phyloP scores from a whole-genome alignment of 2,329 filamentous ascomycete genomes.

The Ceratocystis cubensis region DNA sequence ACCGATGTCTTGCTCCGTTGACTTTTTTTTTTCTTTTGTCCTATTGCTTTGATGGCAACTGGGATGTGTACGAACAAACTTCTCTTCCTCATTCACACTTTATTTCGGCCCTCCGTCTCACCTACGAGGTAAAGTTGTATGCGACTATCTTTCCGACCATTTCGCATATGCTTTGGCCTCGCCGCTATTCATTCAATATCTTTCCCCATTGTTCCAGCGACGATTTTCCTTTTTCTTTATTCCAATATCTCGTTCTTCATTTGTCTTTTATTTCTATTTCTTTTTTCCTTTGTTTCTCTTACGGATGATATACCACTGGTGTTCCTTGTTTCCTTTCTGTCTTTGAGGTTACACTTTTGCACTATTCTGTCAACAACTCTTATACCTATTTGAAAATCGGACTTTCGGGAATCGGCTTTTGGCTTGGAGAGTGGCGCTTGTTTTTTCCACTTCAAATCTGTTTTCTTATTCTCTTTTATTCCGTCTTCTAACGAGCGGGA shows the following conservation, averaged over 20 bases:
- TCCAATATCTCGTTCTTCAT: conserved; percentile 12
- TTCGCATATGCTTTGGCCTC: background rate
- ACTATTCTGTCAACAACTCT: conserved; percentile 4
- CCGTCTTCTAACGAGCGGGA: conserved; percentile 7
- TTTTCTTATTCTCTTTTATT: conserved; percentile 6
- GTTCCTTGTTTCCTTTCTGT: conserved; percentile 16
- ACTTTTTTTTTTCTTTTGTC: background rate
- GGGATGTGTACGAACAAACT: conserved; percentile 5
- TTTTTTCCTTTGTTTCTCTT: conserved; percentile 12
- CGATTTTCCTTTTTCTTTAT: conserved; percentile 7
- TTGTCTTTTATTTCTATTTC: conserved; percentile 10
- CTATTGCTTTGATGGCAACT: background rate
- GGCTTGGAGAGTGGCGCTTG: conserved; percentile 15
- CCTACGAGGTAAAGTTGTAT: background rate
- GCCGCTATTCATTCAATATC: conserved; percentile 3
- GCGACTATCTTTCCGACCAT: background rate
- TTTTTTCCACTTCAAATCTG: conserved; percentile 9
- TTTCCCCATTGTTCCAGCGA: conserved; percentile 6
- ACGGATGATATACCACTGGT: conserved; percentile 14
- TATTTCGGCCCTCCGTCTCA: background rate
- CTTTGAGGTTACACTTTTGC: conserved; percentile 8
- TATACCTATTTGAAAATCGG: conserved; percentile 15
- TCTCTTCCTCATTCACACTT: background rate
- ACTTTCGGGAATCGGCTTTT: conserved; percentile 12
- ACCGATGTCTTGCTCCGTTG: background rate